Percentiles rank a stretch among this genome's conserved stretches.
These are phyloP conservation scores for Beauveria sp. DNA, from an alignment of 2,329 filamentous ascomycete species.

Conservation along the genomic window DNA sequence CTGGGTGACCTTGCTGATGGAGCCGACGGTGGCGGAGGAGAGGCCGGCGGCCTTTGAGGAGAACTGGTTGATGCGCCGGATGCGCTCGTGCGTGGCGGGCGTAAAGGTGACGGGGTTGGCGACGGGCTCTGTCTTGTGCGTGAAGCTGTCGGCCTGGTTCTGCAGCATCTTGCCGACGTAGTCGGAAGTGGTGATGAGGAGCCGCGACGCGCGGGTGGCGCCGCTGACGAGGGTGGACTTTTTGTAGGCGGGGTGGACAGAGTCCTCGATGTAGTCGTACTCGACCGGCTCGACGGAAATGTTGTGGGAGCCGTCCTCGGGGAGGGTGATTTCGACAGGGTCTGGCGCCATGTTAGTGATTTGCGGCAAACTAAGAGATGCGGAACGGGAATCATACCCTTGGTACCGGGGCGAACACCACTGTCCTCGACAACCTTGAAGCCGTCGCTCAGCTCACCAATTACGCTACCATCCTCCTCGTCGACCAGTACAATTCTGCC, in stretches of 20 bases:
- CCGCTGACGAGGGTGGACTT: conserved; percentile 80
- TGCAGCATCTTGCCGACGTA: conserved; percentile 72
- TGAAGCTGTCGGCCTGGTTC: conserved; percentile 71
- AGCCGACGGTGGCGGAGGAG: conserved; percentile 78
- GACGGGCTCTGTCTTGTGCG: conserved; percentile 68
- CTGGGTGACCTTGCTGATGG: conserved; percentile 76
- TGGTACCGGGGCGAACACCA: conserved; percentile 74
- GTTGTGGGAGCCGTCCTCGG: conserved; percentile 55
- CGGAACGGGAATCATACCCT: conserved; percentile 50
- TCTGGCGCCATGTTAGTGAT: conserved; percentile 33
- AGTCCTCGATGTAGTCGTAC: conserved; percentile 65
- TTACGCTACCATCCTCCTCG: conserved; percentile 91
- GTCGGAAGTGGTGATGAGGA: conserved; percentile 82
- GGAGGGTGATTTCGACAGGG: conserved; percentile 72
- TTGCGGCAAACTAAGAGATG: background rate
- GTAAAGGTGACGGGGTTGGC: conserved; percentile 81
- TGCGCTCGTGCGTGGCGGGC: conserved; percentile 72
- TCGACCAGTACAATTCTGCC: conserved; percentile 89
- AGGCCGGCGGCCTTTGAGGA: conserved; percentile 71
- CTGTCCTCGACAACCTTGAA: conserved; percentile 74
- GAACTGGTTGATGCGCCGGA: conserved; percentile 84
- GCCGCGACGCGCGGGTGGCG: conserved; percentile 77
- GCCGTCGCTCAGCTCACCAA: conserved; percentile 80
- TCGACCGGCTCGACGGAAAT: conserved; percentile 60
- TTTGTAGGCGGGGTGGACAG: conserved; percentile 85